These are phyloP conservation scores for Coemansia brasiliensis DNA, from an alignment of 192 early-diverging fungal genomes.

Conservation along the genomic window DNA sequence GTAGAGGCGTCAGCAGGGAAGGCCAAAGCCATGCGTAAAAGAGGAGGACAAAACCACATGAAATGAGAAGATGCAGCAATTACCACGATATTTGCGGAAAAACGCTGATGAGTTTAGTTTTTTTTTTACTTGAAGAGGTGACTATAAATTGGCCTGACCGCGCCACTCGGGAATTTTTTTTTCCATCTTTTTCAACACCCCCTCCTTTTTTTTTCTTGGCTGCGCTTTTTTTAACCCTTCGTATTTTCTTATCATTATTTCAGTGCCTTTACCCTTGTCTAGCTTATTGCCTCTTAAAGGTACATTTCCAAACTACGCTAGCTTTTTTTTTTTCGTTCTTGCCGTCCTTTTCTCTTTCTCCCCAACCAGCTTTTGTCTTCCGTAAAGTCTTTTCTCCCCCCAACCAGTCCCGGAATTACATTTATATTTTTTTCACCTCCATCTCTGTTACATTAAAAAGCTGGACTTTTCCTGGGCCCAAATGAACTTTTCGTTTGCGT, in stretches of 20 bases:
- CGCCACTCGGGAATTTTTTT: slow-evolving; percentile 5
- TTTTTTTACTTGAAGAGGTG: neutral
- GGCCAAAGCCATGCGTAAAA: neutral
- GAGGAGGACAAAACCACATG: neutral
- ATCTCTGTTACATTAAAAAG: neutral
- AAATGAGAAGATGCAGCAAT: neutral
- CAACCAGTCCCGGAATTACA: neutral
- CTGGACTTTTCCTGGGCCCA: neutral
- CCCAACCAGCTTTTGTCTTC: neutral
- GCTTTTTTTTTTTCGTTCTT: neutral
- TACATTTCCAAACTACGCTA: too few species aligned
- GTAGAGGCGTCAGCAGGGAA: slow-evolving; percentile 3
- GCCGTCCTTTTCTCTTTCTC: neutral
- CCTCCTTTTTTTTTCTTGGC: slow-evolving; percentile 12
- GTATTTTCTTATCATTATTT: slow-evolving; percentile 10
- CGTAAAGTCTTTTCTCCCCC: slow-evolving; percentile 1
- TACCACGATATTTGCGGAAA: neutral
- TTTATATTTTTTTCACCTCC: neutral
- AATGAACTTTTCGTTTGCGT: slow-evolving; percentile 58
- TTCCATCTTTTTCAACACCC: slow-evolving; percentile 1
- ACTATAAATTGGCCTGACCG: slow-evolving; percentile 1
- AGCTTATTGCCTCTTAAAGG: too few species aligned
- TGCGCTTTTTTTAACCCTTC: slow-evolving; percentile 35
- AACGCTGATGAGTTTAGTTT: neutral
- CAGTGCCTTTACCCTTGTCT: too few species aligned